phyloP scores from a whole-genome alignment of 192 early-diverging fungal species.

The Polychytrium aggregatum region DNA sequence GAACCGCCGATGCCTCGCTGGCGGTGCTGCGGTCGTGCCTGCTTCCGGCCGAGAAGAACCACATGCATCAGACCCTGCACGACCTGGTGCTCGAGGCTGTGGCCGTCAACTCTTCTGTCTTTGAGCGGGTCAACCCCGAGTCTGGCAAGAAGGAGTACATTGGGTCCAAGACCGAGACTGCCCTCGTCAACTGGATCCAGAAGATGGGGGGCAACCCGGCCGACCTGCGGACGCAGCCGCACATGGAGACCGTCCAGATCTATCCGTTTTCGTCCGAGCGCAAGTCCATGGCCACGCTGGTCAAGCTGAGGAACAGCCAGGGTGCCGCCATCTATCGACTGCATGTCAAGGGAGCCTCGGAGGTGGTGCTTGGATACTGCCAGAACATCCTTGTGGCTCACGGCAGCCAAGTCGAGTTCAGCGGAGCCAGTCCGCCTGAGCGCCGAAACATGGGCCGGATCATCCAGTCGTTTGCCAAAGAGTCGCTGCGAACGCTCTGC shows the following conservation, averaged over 20 bases:
- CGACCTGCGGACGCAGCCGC: constrained; percentile 51
- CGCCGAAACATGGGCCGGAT: too few relatives aligned
- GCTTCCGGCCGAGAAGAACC: background rate
- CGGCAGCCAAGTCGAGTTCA: constrained; percentile 16
- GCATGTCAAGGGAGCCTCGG: constrained; percentile 85
- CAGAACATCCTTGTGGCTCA: constrained; percentile 18
- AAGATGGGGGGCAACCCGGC: constrained; percentile 54
- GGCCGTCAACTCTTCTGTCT: constrained; percentile 59
- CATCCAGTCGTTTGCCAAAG: constrained; percentile 63
- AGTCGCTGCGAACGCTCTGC: constrained; percentile 83
- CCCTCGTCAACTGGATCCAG: constrained; percentile 68
- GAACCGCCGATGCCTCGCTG: constrained; percentile 22
- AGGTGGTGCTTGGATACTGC: background rate
- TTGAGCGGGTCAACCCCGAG: too few relatives aligned
- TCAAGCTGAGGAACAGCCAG: constrained; percentile 40
- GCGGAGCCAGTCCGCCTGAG: too few relatives aligned
- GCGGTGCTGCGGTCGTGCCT: background rate
- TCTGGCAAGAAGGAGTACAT: too few relatives aligned
- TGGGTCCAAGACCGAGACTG: constrained; percentile 96
- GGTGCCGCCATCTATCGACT: too few relatives aligned
- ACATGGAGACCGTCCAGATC: constrained; percentile 34
- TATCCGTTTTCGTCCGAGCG: constrained; percentile 86
- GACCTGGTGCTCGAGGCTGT: constrained; percentile 54
- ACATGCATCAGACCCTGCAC: constrained; percentile 29
- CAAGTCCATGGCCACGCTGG: constrained; percentile 86